These are phyloP conservation scores for Didymella glomerata DNA, from an alignment of 2,329 filamentous ascomycete species.

Conservation along the genomic window DNA sequence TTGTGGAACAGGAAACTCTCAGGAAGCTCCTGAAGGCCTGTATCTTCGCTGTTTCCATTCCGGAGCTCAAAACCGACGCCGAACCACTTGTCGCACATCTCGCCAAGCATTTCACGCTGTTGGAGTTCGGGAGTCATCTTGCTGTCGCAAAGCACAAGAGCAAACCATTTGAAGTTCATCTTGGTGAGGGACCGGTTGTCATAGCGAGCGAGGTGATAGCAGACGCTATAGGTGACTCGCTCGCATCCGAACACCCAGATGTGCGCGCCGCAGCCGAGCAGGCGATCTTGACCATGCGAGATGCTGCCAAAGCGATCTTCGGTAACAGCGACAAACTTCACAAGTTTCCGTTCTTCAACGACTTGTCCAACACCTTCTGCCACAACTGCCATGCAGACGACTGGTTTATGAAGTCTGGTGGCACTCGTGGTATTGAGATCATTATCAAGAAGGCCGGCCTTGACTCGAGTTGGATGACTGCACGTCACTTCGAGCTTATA, in stretches of 20 bases:
- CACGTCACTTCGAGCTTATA: slow-evolving; percentile 86
- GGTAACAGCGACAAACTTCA: slow-evolving; percentile 76
- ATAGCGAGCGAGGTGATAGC: slow-evolving; percentile 88
- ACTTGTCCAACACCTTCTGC: slow-evolving; percentile 83
- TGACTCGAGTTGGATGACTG: slow-evolving; percentile 81
- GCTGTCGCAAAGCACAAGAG: slow-evolving; percentile 78
- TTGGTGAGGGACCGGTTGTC: slow-evolving; percentile 85
- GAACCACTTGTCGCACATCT: slow-evolving; percentile 78
- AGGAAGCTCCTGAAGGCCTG: slow-evolving; percentile 89
- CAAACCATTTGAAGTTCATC: slow-evolving; percentile 82
- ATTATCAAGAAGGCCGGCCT: slow-evolving; percentile 85
- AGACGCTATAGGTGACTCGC: slow-evolving; percentile 87
- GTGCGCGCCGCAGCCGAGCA: slow-evolving; percentile 85
- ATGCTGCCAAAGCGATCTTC: slow-evolving; percentile 79
- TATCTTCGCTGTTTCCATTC: slow-evolving; percentile 83
- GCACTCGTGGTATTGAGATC: slow-evolving; percentile 87
- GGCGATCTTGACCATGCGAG: slow-evolving; percentile 79
- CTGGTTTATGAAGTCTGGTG: slow-evolving; percentile 97
- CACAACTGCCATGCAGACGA: slow-evolving; percentile 97
- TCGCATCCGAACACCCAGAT: slow-evolving; percentile 82
- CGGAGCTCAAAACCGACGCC: slow-evolving; percentile 80
- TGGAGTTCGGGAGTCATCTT: slow-evolving; percentile 88
- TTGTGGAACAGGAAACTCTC: slow-evolving; percentile 80
- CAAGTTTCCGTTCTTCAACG: slow-evolving; percentile 82
- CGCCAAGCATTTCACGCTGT: slow-evolving; percentile 86